Percentiles rank a stretch among this genome's conserved stretches.
phyloP scores from a whole-genome alignment of 257 asterid species.

The Solanum sitiens region DNA sequence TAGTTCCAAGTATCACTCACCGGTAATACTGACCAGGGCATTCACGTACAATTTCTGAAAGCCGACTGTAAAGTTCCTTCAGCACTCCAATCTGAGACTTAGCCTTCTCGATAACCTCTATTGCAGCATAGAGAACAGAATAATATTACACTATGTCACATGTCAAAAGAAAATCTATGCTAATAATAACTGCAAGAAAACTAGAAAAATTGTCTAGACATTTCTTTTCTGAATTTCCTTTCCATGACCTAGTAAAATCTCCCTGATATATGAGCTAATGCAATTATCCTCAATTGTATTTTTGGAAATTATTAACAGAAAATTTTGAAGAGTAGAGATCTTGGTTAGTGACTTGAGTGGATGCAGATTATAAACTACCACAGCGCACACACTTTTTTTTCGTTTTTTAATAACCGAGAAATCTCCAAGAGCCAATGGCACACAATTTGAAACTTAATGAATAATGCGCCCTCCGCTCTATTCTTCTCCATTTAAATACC shows the following conservation, averaged over 20 bases:
- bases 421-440: neutral
- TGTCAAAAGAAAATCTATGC: neutral
- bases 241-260: no score
- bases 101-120: slow-evolving; percentile 79
- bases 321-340: neutral
- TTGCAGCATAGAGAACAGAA: slow-evolving; percentile 3
- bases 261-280: no score
- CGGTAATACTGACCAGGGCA: slow-evolving; percentile 85
- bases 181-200: neutral
- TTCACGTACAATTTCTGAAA: slow-evolving; percentile 58
- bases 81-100: slow-evolving; percentile 48
- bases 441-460: neutral
- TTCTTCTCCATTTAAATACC: neutral
- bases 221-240: no score
- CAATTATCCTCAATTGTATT: neutral
- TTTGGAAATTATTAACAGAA: neutral
- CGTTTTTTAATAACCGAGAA: neutral
- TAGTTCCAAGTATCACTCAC: slow-evolving; percentile 18
- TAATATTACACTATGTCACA: neutral
- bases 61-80: slow-evolving; percentile 43
- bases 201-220: neutral
- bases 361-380: neutral
- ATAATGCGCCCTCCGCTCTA: neutral
- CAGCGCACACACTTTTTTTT: neutral
- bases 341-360: neutral